These are phyloP conservation scores for Penicillium fimorum DNA, from an alignment of 495 filamentous ascomycete species.

Conservation along the genomic window DNA sequence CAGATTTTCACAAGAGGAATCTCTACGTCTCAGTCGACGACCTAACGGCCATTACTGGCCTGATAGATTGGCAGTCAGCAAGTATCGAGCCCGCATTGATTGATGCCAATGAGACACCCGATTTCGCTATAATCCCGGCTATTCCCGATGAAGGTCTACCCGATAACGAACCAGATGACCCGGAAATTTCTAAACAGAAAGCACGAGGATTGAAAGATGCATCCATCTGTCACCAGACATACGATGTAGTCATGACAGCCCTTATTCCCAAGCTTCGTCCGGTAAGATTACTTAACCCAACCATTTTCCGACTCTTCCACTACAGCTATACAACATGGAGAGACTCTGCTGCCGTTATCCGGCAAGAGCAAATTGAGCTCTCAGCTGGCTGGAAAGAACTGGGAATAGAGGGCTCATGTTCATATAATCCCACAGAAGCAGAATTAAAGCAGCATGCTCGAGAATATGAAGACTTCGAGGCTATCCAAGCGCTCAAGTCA, in stretches of 20 bases:
- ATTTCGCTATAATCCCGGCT: constrained; percentile 31
- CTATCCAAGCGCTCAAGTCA: constrained; percentile 32
- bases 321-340: constrained; percentile 44
- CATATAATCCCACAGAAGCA: constrained; percentile 30
- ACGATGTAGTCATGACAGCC: constrained; percentile 35
- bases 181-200: constrained; percentile 2
- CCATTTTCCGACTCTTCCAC: constrained; percentile 39
- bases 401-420: constrained; percentile 35
- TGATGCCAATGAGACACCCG: constrained; percentile 37
- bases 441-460: constrained; percentile 32
- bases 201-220: constrained; percentile 26
- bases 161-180: constrained; percentile 12
- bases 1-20: constrained; percentile 44
- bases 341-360: constrained; percentile 36
- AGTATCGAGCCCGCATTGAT: constrained; percentile 39
- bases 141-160: constrained; percentile 13
- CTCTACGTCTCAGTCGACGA: constrained; percentile 44
- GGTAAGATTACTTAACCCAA: constrained; percentile 36
- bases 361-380: constrained; percentile 41
- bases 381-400: constrained; percentile 35
- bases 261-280: constrained; percentile 35
- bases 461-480: constrained; percentile 39
- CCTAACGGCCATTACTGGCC: constrained; percentile 36
- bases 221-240: constrained; percentile 36
- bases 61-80: constrained; percentile 45